phyloP scores from a whole-genome alignment of 108 stramenopile species.

The Fistulifera pelliculosa region DNA sequence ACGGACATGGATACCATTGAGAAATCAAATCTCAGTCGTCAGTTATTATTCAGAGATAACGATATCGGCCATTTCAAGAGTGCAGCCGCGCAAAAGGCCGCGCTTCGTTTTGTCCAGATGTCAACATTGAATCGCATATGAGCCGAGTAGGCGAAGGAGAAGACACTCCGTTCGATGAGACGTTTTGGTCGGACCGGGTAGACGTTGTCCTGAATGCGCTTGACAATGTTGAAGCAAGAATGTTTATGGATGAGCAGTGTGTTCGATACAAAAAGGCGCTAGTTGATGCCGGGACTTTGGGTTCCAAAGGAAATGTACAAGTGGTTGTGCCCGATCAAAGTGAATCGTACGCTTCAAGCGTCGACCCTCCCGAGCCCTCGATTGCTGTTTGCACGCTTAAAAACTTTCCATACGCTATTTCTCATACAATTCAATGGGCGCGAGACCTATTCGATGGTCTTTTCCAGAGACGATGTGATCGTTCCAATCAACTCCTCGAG shows the following conservation, averaged over 20 bases:
- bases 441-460: slow-evolving; percentile 80
- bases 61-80: slow-evolving; percentile 88
- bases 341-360: slow-evolving; percentile 82
- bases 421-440: slow-evolving; percentile 89
- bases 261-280: slow-evolving; percentile 58
- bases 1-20: slow-evolving; percentile 99
- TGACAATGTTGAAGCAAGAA: slow-evolving; percentile 96
- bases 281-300: slow-evolving; percentile 81
- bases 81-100: slow-evolving; percentile 54
- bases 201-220: slow-evolving; percentile 91
- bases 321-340: slow-evolving; percentile 76
- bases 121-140: slow-evolving; percentile 64
- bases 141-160: slow-evolving; percentile 68
- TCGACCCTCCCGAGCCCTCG: slow-evolving; percentile 78
- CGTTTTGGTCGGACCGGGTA: slow-evolving; percentile 81
- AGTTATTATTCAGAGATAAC: slow-evolving; percentile 85
- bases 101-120: slow-evolving; percentile 47
- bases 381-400: slow-evolving; percentile 86
- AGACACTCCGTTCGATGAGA: slow-evolving; percentile 60
- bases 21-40: slow-evolving; percentile 95
- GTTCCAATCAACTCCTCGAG: slow-evolving; percentile 60
- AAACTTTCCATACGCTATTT: slow-evolving; percentile 84
- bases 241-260: slow-evolving; percentile 77
- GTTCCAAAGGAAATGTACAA: slow-evolving; percentile 86
- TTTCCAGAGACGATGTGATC: slow-evolving; percentile 61